Base-by-base conservation (phyloP, 2,329 filamentous ascomycete genomes). In the Aspergillus calidoustus region DNA sequence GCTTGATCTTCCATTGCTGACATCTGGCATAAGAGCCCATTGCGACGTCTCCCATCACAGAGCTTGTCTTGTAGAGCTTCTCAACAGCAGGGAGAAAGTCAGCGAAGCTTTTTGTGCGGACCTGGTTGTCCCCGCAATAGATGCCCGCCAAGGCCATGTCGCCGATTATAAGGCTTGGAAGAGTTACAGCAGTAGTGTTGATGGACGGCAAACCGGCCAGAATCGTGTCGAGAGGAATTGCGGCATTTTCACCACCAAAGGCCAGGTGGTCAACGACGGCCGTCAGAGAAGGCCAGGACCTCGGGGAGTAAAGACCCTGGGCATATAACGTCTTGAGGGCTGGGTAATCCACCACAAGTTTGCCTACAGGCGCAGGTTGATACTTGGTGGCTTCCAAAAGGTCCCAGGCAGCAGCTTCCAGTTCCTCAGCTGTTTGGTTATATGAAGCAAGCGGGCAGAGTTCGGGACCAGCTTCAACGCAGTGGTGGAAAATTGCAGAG, bases 1-100 rank as follows among this genome's bases (percentile, higher is more conserved):
- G 44, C 22, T 56, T 34, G 44, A 64, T 64, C 51, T 59, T 59
- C 62, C 62, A 61, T 25, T 56, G 59, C 3, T 60, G 58, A 50
- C 62, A 64, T 52, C 58, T 31, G 54, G 8, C 44, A 25, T 51
- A 58, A 3, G 55, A 58, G 46, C 51, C 28, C 8, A 43, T 28
- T 2, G n/a, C 50, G 25, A 59, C 4, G n/a, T 59, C 57, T 17
- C 57, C 57, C 57, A 54, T 54, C 19, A 48, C 22, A 22, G 17
- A 34, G 57, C 50, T 59, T 8, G 31, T 46, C 4, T 17, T 41
- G 43, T 49, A 43, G n/a, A 59, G 57, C 22, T 54, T 54, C 9
- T 54, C 30, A 11, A 41, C 38, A 11, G n/a, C 44, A 6, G 57
- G 41, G 17, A 17, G 19, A 19, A 59, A 59, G 17, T 59, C 57